These are phyloP conservation scores for Colletotrichum higginsianum DNA, from an alignment of 2,329 filamentous ascomycete species.

Conservation along the genomic window DNA sequence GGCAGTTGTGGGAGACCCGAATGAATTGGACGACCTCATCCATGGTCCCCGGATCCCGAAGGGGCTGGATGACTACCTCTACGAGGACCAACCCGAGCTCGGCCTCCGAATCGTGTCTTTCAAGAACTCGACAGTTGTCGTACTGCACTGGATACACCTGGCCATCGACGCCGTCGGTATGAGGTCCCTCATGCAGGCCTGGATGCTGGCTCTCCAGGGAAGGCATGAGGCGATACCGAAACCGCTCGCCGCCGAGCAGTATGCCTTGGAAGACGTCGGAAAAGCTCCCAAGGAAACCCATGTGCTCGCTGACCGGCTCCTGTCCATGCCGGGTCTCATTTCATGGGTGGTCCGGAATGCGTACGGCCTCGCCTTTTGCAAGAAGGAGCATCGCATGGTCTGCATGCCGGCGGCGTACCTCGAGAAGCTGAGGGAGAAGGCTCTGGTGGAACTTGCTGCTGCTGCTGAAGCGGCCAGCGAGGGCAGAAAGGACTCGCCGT, in stretches of 20 bases:
- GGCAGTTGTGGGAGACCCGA: constrained; percentile 46
- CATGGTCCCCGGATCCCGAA: constrained; percentile 44
- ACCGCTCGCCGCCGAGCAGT: background rate
- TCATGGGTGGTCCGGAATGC: constrained; percentile 1
- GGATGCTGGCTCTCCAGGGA: constrained; percentile 6
- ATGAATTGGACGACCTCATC: constrained; percentile 14
- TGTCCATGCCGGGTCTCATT: background rate
- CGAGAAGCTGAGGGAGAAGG: background rate
- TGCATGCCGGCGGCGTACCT: constrained; percentile 8
- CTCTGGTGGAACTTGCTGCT: constrained; percentile 20
- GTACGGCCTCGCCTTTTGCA: background rate
- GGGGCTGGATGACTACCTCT: constrained; percentile 54
- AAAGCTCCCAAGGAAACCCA: background rate
- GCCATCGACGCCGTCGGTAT: constrained; percentile 58
- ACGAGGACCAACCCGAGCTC: constrained; percentile 56
- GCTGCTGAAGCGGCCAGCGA: constrained; percentile 38
- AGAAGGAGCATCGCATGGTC: background rate
- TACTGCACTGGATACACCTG: constrained; percentile 57
- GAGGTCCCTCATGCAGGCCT: constrained; percentile 15
- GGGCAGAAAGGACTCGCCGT: constrained; percentile 44
- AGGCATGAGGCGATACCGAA: background rate
- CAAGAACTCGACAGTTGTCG: constrained; percentile 57
- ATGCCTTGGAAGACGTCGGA: background rate
- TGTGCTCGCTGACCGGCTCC: background rate
- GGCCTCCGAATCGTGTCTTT: constrained; percentile 60